phyloP scores from a whole-genome alignment of 768 basidiomycete species.

The Galerina sulciceps region DNA sequence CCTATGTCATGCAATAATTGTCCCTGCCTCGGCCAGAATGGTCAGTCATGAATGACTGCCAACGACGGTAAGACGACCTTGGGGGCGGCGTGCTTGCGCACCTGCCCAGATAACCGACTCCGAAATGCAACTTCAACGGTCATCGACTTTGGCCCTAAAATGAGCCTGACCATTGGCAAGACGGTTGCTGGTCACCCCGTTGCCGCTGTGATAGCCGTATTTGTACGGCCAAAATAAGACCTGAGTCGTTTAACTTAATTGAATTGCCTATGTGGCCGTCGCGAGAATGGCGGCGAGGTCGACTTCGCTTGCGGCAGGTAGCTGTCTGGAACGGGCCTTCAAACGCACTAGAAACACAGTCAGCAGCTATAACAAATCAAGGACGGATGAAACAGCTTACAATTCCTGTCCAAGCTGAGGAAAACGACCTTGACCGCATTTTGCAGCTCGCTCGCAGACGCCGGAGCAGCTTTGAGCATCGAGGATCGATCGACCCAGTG shows the following conservation, averaged over 20 bases:
- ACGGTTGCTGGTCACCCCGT: neutral
- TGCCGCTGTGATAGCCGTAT: neutral
- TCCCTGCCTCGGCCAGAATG: no score
- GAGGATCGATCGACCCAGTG: constrained; percentile 89
- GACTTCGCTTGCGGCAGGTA: constrained; percentile 85
- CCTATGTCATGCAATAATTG: no score
- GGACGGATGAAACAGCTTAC: constrained; percentile 48
- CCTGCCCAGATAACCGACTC: no score
- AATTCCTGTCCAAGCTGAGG: constrained; percentile 89
- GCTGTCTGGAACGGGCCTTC: constrained; percentile 85
- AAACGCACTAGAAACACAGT: constrained; percentile 67
- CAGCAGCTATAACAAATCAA: constrained; percentile 12
- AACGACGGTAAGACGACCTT: no score
- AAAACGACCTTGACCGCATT: constrained; percentile 82
- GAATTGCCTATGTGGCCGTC: constrained; percentile 25
- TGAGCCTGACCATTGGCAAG: no score
- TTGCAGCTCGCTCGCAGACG: constrained; percentile 39
- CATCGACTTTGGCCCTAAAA: no score
- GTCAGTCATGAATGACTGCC: no score
- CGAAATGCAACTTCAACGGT: no score
- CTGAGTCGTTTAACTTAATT: neutral
- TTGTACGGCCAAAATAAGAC: neutral
- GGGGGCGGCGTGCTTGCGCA: no score
- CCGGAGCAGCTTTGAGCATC: constrained; percentile 55
- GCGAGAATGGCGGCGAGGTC: constrained; percentile 77